Evolutionary conservation across 2,329 filamentous ascomycete genomes (phyloP).

Genomic region (Neofusicoccum sp.): DNA sequence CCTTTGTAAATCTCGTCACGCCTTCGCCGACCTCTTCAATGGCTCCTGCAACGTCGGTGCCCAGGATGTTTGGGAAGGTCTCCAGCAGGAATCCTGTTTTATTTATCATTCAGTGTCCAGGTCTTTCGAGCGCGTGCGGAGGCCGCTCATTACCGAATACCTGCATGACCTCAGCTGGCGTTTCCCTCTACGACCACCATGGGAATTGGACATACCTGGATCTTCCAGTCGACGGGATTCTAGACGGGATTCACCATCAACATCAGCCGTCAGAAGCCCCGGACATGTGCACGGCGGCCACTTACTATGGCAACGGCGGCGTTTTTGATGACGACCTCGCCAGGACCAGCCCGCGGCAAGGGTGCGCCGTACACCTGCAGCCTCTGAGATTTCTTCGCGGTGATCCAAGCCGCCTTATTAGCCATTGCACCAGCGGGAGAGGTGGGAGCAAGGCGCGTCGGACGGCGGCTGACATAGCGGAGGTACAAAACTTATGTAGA

Average conservation of each 20-base stretch:
- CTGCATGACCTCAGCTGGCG: background rate
- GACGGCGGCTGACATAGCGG: background rate
- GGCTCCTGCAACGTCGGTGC: conserved; percentile 38
- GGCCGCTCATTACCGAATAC: background rate
- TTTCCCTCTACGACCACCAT: background rate
- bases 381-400: conserved; percentile 15
- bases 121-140: background rate
- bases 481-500: too few species aligned
- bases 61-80: conserved; percentile 35
- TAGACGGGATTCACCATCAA: background rate
- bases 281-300: background rate
- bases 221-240: conserved; percentile 18
- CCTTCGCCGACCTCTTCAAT: conserved; percentile 34
- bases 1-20: conserved; percentile 34
- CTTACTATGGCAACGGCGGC: conserved; percentile 19
- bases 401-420: conserved; percentile 23
- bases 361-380: conserved; percentile 19
- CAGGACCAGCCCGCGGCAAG: conserved; percentile 17
- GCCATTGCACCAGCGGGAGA: conserved; percentile 13
- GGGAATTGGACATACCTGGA: conserved; percentile 11
- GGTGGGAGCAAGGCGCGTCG: background rate
- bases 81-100: conserved; percentile 29
- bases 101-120: background rate
- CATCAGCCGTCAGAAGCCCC: background rate
- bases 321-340: conserved; percentile 29